Percentiles rank a stretch among this genome's conserved stretches.
These are phyloP conservation scores for Didymella pomorum DNA, from an alignment of 2,329 filamentous ascomycete species.

Conservation along the genomic window DNA sequence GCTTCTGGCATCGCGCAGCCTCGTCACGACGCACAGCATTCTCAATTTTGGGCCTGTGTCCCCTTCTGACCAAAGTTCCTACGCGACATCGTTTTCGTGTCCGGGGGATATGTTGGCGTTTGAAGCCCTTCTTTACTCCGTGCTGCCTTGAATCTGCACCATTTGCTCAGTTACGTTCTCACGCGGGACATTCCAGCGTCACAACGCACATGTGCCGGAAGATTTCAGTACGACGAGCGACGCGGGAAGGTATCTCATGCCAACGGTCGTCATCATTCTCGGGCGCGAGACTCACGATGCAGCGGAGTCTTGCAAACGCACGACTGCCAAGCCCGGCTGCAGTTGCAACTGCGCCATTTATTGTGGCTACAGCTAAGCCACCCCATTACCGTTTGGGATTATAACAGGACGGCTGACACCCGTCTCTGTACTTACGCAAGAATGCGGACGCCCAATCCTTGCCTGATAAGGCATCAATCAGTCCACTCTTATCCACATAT, in stretches of 20 bases:
- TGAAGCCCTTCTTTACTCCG: neutral
- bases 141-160: neutral
- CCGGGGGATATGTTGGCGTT: neutral
- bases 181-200: neutral
- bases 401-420: conserved; percentile 9
- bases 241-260: neutral
- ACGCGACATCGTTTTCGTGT: neutral
- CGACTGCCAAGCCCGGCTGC: conserved; percentile 17
- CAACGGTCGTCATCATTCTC: conserved; percentile 9
- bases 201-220: neutral
- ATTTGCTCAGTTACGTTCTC: neutral
- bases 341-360: conserved; percentile 22
- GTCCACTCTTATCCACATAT: conserved; percentile 21
- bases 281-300: conserved; percentile 14
- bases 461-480: conserved; percentile 12
- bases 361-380: conserved; percentile 22
- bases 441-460: conserved; percentile 11
- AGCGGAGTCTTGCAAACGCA: conserved; percentile 5
- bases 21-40: neutral
- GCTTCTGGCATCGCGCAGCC: neutral
- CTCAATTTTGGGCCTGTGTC: too few species aligned
- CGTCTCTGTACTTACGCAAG: conserved; percentile 16
- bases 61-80: neutral
- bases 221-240: neutral
- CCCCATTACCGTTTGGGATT: conserved; percentile 13